phyloP scores from a whole-genome alignment of 1,284 basidiomycete genomes.

The Puccinia hordei region DNA sequence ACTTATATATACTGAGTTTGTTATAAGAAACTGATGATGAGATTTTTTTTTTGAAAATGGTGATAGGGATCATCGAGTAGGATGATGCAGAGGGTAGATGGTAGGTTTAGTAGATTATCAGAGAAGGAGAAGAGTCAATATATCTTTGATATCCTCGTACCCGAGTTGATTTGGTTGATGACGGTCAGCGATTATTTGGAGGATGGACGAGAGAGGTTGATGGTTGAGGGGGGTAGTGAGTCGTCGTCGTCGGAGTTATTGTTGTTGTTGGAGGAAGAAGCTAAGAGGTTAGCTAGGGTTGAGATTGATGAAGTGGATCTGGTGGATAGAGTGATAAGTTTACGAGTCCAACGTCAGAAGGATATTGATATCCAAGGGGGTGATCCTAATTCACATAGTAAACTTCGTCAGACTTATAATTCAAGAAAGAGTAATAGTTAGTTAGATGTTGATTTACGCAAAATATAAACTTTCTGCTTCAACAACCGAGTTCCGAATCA shows the following conservation, averaged over 20 bases:
- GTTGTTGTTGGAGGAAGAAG: too few relatives aligned
- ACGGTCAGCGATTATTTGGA: conserved; percentile 23
- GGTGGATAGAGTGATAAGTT: conserved; percentile 22
- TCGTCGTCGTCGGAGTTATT: conserved; percentile 23
- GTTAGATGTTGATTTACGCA: too few relatives aligned
- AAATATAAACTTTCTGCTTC: too few relatives aligned
- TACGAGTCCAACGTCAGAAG: background rate
- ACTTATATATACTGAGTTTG: too few relatives aligned
- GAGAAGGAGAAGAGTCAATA: conserved; percentile 44
- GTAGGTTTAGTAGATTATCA: conserved; percentile 27
- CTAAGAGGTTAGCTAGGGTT: conserved; percentile 14
- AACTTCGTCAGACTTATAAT: background rate
- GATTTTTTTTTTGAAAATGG: too few relatives aligned
- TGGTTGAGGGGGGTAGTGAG: too few relatives aligned
- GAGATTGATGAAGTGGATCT: conserved; percentile 32
- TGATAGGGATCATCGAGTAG: background rate
- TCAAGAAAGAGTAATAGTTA: too few relatives aligned
- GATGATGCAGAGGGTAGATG: conserved; percentile 14
- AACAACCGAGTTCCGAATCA: too few relatives aligned
- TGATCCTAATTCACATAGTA: background rate
- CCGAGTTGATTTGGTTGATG: conserved; percentile 37
- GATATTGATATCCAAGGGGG: background rate
- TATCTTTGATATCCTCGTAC: conserved; percentile 46
- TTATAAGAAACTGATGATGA: background rate
- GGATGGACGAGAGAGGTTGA: conserved; percentile 5